A percentile compares a stretch with the other conserved stretches of the same genome.
These are phyloP conservation scores for Rosa rugosa DNA, from an alignment of 306 rosid genomes.

Conservation along the genomic window DNA sequence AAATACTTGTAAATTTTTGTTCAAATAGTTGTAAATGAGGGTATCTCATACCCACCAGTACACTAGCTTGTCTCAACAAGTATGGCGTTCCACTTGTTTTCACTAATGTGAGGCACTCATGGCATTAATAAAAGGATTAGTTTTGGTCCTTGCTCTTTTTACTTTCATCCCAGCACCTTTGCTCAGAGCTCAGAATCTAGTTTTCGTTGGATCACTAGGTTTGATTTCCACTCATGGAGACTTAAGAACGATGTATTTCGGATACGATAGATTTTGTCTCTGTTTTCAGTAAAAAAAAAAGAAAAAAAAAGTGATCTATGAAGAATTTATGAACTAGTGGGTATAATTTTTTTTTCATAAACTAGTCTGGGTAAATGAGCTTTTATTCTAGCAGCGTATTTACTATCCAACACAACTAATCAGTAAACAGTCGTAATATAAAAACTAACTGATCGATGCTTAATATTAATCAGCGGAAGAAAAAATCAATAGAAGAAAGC, in stretches of 20 bases:
- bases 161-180: neutral
- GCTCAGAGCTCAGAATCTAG: neutral
- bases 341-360: too few species aligned
- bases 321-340: too few species aligned
- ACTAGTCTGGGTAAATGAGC: too few species aligned
- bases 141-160: neutral
- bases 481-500: neutral
- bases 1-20: too few species aligned
- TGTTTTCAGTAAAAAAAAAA: too few species aligned
- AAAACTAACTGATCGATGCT: neutral
- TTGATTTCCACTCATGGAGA: neutral
- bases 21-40: too few species aligned
- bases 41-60: too few species aligned
- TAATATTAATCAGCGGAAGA: neutral
- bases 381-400: too few species aligned
- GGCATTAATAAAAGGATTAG: slow-evolving; percentile 36
- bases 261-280: neutral
- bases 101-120: slow-evolving; percentile 86
- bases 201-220: neutral
- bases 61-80: too few species aligned
- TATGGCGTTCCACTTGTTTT: slow-evolving; percentile 83
- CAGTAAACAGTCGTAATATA: neutral
- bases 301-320: too few species aligned
- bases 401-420: neutral
- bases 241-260: neutral